These are phyloP conservation scores for Pseudogymnoascus sp. DNA, from an alignment of 2,329 filamentous ascomycete species.

Conservation along the genomic window DNA sequence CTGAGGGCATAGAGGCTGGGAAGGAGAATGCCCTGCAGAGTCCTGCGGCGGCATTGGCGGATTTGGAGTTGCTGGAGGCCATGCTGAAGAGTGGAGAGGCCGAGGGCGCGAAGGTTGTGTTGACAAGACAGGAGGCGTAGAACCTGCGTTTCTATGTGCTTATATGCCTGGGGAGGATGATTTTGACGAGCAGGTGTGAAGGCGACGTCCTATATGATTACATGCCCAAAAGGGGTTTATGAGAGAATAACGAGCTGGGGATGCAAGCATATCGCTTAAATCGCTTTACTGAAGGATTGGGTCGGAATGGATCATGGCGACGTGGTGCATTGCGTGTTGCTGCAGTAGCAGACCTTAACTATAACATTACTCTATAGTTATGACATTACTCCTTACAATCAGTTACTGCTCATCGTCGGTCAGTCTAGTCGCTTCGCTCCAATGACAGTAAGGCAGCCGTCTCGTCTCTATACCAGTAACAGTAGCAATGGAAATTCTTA, in stretches of 20 bases:
- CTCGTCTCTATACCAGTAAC: not conserved
- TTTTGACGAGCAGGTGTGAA: not conserved
- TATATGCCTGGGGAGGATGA: not conserved
- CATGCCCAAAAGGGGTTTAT: not conserved
- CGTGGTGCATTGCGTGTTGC: not conserved
- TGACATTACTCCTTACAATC: not conserved
- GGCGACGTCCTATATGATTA: not conserved
- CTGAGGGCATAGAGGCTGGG: conserved; percentile 22
- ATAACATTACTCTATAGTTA: not conserved
- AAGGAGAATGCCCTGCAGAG: conserved; percentile 21
- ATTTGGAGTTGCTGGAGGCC: conserved; percentile 27
- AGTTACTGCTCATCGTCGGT: not conserved
- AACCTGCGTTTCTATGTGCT: not conserved
- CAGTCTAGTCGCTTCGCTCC: not conserved
- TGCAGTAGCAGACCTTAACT: no score
- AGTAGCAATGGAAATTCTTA: not conserved
- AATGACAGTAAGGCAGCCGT: not conserved
- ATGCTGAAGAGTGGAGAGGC: conserved; percentile 30
- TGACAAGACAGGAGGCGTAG: conserved; percentile 12
- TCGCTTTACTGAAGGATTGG: not conserved
- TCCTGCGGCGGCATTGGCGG: conserved; percentile 24
- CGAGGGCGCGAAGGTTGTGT: conserved; percentile 21
- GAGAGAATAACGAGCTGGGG: not conserved
- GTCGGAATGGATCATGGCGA: not conserved
- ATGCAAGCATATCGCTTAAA: not conserved